Percentiles rank a stretch among this genome's conserved stretches.
phyloP scores from a whole-genome alignment of 2,329 filamentous ascomycete species.

The Colletotrichum horii region DNA sequence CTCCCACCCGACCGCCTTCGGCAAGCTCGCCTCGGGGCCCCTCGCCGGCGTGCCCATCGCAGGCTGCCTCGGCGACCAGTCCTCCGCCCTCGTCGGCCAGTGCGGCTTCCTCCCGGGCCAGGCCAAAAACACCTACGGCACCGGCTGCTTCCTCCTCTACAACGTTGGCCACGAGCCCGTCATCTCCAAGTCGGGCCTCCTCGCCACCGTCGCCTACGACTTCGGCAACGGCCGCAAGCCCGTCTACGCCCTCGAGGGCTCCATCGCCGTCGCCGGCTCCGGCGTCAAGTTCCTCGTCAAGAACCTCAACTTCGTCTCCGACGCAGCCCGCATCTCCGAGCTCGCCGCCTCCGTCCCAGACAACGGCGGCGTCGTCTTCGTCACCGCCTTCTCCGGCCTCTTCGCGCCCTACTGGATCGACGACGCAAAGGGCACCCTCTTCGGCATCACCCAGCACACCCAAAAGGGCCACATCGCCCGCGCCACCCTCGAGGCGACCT shows the following conservation, averaged over 20 bases:
- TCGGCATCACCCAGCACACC: conserved; percentile 86
- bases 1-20: conserved; percentile 76
- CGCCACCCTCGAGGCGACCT: conserved; percentile 88
- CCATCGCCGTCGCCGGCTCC: conserved; percentile 81
- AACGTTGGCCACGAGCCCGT: conserved; percentile 87
- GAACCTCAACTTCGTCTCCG: conserved; percentile 65
- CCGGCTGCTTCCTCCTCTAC: conserved; percentile 87
- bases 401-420: conserved; percentile 97
- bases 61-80: conserved; percentile 89
- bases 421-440: conserved; percentile 86
- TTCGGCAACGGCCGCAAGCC: conserved; percentile 66
- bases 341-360: conserved; percentile 63
- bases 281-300: conserved; percentile 77
- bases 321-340: conserved; percentile 53
- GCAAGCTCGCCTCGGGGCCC: conserved; percentile 66
- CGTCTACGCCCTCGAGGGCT: conserved; percentile 83
- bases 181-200: conserved; percentile 80
- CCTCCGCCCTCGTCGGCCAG: conserved; percentile 84
- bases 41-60: conserved; percentile 76
- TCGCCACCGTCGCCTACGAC: conserved; percentile 88
- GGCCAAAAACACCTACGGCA: conserved; percentile 92
- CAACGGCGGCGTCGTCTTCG: conserved; percentile 84
- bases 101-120: conserved; percentile 81
- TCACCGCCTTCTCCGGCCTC: conserved; percentile 88
- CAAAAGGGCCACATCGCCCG: conserved; percentile 86